Evolutionary conservation across 352 stramenopile species (phyloP).

Genomic region (Phytophthora colocasiae): DNA sequence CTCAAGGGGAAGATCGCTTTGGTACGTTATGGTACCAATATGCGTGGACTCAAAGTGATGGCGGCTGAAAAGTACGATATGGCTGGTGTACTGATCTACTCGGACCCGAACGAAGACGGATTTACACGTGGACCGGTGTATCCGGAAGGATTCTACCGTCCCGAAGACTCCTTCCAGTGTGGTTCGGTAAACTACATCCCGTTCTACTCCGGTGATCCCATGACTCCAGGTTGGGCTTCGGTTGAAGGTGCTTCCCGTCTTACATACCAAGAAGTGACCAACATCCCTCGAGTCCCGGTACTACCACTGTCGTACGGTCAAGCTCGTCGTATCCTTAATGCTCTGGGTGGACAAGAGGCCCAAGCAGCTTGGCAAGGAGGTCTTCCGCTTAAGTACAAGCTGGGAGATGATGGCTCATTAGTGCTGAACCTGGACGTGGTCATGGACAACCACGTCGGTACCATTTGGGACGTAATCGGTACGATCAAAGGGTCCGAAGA

Average conservation of each 20-base stretch:
- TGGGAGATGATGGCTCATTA: slow-evolving; percentile 66
- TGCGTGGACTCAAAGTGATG: slow-evolving; percentile 67
- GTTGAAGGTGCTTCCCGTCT: slow-evolving; percentile 40
- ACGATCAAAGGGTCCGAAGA: slow-evolving; percentile 59
- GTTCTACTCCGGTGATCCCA: slow-evolving; percentile 69
- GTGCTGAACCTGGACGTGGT: slow-evolving; percentile 61
- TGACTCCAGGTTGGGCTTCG: slow-evolving; percentile 46
- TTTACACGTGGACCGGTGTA: slow-evolving; percentile 53
- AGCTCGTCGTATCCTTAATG: slow-evolving; percentile 63
- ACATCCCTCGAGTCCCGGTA: slow-evolving; percentile 20
- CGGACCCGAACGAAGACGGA: slow-evolving; percentile 73
- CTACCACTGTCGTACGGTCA: slow-evolving; percentile 82
- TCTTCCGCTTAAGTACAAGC: slow-evolving; percentile 65
- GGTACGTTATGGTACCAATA: slow-evolving; percentile 64
- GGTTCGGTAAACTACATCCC: slow-evolving; percentile 86
- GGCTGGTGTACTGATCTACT: slow-evolving; percentile 71
- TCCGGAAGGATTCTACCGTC: slow-evolving; percentile 33
- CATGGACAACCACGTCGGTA: slow-evolving; percentile 75
- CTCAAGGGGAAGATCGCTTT: slow-evolving; percentile 70
- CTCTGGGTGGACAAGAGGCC: slow-evolving; percentile 60
- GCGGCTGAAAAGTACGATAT: slow-evolving; percentile 64
- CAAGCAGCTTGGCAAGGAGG: slow-evolving; percentile 61
- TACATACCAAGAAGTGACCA: slow-evolving; percentile 48
- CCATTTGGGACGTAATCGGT: slow-evolving; percentile 60
- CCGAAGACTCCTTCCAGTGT: slow-evolving; percentile 65